Evolutionary conservation across 805 yeast genomes (phyloP).

Genomic region (Metschnikowia koreensis): DNA sequence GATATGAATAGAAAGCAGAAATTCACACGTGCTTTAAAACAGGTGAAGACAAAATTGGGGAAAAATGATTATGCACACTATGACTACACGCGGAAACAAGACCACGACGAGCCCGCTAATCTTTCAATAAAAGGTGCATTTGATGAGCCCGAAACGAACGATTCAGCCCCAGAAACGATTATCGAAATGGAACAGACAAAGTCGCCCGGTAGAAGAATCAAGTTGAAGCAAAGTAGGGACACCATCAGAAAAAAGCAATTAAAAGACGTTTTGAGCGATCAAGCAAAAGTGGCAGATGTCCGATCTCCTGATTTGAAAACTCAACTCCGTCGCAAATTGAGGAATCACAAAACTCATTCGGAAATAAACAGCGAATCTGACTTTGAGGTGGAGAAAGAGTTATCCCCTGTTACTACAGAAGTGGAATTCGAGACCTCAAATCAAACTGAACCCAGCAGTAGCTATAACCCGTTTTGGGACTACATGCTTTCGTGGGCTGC

Average conservation of each 20-base stretch:
- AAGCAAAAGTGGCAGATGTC: no score
- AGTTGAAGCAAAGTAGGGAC: no score
- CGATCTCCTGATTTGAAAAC: neutral
- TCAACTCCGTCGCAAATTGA: neutral
- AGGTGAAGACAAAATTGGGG: constrained; percentile 28
- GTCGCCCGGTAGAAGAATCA: neutral
- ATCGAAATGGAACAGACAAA: neutral
- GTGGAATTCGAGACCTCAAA: neutral
- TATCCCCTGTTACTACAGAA: neutral
- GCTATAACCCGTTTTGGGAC: constrained; percentile 40
- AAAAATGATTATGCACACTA: constrained; percentile 32
- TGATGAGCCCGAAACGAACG: constrained; percentile 1
- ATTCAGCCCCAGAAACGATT: neutral
- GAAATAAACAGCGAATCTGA: neutral
- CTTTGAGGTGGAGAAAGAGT: neutral
- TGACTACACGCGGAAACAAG: constrained; percentile 31
- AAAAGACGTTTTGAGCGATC: no score
- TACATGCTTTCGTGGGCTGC: constrained; percentile 37
- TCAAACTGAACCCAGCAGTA: neutral
- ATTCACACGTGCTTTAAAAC: constrained; percentile 24
- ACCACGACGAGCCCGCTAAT: constrained; percentile 13
- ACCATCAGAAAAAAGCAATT: no score
- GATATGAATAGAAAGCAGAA: constrained; percentile 23
- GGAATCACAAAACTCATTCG: neutral
- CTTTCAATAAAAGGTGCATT: neutral